Base-by-base conservation (phyloP, 23 red algal genomes). In the Gracilaria gracilis region DNA sequence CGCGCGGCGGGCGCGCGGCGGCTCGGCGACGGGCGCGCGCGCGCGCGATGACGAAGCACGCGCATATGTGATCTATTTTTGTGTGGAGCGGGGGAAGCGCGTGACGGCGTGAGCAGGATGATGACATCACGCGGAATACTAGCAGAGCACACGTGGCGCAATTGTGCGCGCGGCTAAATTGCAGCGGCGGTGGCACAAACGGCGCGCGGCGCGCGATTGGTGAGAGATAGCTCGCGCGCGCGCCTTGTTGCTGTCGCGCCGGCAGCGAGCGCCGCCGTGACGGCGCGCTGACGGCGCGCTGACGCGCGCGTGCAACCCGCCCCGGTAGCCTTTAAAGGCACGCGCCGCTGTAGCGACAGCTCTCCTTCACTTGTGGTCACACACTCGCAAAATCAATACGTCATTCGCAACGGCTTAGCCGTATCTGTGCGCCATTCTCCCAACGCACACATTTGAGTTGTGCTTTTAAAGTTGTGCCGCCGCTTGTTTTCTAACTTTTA, bases 41-140 rank as follows among this genome's bases (percentile, higher is more conserved):
- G 51, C 7, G 51, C 51, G 51, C 51, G 9, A 55, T 15, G 17
- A n/a, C n/a, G n/a, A n/a, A 6, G 51, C 51, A 19, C 14, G 51
- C 51, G 51, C 51, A 55, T 15, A 55, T 55, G 51, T 55, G 51
- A 55, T 55, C 51, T 55, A 55, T 55, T 55, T 55, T 55, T 55
- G 16, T 55, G 51, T 55, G 51, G 51, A 55, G 51, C 17, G 11
- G 17, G 51, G 17, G 51, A 55, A 55, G 51, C 51, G 51, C 51
- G 51, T 55, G 51, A 55, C 51, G 9, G 44, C 16, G 2, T 46
- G 42, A 55, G 51, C 51, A 55, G 14, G 17, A 55, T 15, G 51
- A 55, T 55, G 51, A 20, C 51, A 55, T 55, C 11, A 19, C 51
- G 51, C 51, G 7, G 51, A 55, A 55, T 55, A 55, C n/a, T n/a